A percentile compares a stretch with the other conserved stretches of the same genome.
phyloP scores from a whole-genome alignment of 805 yeast genomes.

The Hanseniaspora clermontiae region DNA sequence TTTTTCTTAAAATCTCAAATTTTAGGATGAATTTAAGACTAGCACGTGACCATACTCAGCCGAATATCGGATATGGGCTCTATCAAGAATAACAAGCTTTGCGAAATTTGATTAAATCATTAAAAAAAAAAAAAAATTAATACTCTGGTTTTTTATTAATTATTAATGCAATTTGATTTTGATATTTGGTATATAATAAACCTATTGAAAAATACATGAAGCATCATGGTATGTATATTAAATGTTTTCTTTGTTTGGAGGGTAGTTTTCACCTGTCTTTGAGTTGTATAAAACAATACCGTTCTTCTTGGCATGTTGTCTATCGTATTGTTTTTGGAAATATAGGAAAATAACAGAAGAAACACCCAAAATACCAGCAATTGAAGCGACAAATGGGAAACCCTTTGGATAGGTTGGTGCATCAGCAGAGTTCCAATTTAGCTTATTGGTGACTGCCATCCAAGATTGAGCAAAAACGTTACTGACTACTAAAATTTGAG shows the following conservation, averaged over 20 bases:
- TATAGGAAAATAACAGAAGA: constrained; percentile 23
- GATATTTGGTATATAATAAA: neutral
- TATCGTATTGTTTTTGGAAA: constrained; percentile 32
- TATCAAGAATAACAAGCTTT: neutral
- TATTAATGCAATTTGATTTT: neutral
- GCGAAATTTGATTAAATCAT: neutral
- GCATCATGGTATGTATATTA: neutral
- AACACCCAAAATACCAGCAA: constrained; percentile 24
- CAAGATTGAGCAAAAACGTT: constrained; percentile 42
- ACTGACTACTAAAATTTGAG: constrained; percentile 40
- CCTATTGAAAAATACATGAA: neutral
- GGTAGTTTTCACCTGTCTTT: constrained; percentile 17
- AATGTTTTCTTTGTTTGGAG: constrained; percentile 12
- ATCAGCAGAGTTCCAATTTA: constrained; percentile 36
- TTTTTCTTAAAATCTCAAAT: neutral
- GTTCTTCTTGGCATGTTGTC: constrained; percentile 27
- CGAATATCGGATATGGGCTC: constrained; percentile 1
- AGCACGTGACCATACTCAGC: neutral
- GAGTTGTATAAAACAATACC: constrained; percentile 29
- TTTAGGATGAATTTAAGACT: no score
- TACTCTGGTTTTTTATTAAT: no score
- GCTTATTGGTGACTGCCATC: constrained; percentile 41
- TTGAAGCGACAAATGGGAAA: constrained; percentile 33
- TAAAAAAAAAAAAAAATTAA: no score
- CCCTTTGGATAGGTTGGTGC: constrained; percentile 47